Percentiles rank a stretch among this genome's conserved stretches.
Conservation (phyloP, 148 eudicot species). For the Diospyros kaki region DNA sequence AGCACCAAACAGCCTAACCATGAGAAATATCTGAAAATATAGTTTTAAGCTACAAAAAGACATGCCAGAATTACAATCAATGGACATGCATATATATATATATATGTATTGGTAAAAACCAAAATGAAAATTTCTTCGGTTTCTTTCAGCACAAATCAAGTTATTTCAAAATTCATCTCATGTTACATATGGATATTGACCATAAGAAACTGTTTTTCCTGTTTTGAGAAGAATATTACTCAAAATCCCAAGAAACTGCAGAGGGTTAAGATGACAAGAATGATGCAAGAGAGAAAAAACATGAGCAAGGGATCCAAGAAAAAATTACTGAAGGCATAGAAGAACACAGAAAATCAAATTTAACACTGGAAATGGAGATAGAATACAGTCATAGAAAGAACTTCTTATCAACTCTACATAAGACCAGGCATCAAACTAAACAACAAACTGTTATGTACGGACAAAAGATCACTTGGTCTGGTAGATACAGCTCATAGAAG, state of each 20-base stretch:
- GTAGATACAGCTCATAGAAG: conserved; percentile 5
- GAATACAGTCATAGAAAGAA: conserved; percentile 6
- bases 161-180: conserved; percentile 2
- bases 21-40: background rate
- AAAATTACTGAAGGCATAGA: background rate
- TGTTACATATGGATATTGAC: background rate
- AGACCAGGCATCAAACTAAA: conserved; percentile 12
- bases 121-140: background rate
- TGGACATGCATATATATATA: background rate
- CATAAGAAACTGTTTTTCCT: background rate
- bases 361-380: background rate
- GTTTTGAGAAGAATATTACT: background rate
- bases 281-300: background rate
- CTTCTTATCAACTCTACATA: conserved; percentile 11
- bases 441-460: conserved; percentile 14
- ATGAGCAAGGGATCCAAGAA: background rate
- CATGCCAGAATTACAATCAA: too few relatives aligned
- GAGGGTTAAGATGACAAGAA: background rate
- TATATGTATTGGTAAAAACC: background rate
- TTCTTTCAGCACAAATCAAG: background rate
- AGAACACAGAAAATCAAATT: conserved; percentile 6
- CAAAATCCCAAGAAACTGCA: background rate
- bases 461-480: conserved; percentile 15
- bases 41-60: background rate
- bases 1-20: background rate